phyloP scores from a whole-genome alignment of 2,329 filamentous ascomycete species.

The Epichloe uncinata region DNA sequence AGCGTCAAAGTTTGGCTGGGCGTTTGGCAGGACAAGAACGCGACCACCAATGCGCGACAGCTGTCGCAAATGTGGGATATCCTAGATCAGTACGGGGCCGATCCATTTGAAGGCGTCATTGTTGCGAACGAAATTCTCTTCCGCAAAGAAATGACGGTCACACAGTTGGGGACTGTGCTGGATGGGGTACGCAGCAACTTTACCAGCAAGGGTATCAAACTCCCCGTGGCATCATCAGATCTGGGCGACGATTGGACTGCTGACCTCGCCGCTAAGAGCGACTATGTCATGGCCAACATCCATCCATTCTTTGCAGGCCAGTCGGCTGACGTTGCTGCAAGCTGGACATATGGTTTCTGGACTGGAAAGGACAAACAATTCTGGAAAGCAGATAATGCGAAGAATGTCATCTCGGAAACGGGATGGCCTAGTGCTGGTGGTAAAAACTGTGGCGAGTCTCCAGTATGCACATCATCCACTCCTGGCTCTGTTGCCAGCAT shows the following conservation, averaged over 20 bases:
- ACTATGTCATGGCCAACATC: slow-evolving; percentile 92
- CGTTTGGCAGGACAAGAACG: slow-evolving; percentile 79
- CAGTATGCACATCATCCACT: slow-evolving; percentile 34
- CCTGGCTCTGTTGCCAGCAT: slow-evolving; percentile 65
- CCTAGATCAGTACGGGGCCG: slow-evolving; percentile 51
- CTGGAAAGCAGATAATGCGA: slow-evolving; percentile 46
- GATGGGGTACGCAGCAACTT: slow-evolving; percentile 59
- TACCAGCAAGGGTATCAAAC: slow-evolving; percentile 46
- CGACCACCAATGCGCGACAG: slow-evolving; percentile 73
- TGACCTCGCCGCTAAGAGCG: slow-evolving; percentile 54
- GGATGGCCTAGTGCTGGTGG: slow-evolving; percentile 84
- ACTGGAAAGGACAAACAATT: slow-evolving; percentile 50
- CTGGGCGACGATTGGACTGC: slow-evolving; percentile 77
- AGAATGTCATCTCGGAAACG: slow-evolving; percentile 78
- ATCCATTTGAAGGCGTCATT: slow-evolving; percentile 71
- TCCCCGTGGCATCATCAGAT: slow-evolving; percentile 79
- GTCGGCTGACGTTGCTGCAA: slow-evolving; percentile 50
- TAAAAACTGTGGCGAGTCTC: slow-evolving; percentile 51
- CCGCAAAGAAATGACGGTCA: slow-evolving; percentile 58
- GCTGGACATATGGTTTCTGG: slow-evolving; percentile 81
- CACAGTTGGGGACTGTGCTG: slow-evolving; percentile 51
- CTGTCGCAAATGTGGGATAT: slow-evolving; percentile 74
- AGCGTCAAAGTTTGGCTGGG: slow-evolving; percentile 84
- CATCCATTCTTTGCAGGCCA: slow-evolving; percentile 91
- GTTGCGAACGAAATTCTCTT: slow-evolving; percentile 70